Percentiles rank a stretch among this genome's conserved stretches.
phyloP scores from a whole-genome alignment of 1,284 basidiomycete genomes.

The Cutaneotrichosporon cutaneum region DNA sequence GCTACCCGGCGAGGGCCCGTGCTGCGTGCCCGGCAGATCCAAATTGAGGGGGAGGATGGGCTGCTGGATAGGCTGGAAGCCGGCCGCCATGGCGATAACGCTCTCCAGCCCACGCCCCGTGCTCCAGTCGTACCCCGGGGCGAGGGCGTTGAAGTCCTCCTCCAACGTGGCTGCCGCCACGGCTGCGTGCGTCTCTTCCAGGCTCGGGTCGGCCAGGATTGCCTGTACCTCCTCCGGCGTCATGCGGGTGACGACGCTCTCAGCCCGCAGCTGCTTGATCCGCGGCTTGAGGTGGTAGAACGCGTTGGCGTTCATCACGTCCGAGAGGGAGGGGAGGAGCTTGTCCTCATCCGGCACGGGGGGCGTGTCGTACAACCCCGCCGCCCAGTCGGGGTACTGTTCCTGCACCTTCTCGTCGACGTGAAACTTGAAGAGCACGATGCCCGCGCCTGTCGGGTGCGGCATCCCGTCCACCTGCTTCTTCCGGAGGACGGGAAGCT shows the following conservation, averaged over 20 bases:
- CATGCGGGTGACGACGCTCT: conserved; percentile 21
- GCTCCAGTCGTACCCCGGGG: conserved; percentile 23
- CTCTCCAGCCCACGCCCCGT: conserved; percentile 26
- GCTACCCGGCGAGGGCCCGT: conserved; percentile 27
- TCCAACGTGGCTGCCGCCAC: conserved; percentile 15
- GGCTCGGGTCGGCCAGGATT: conserved; percentile 22
- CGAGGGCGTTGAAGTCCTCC: conserved; percentile 21
- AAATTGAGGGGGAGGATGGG: conserved; percentile 17
- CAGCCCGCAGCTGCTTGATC: conserved; percentile 28
- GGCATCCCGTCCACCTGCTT: conserved; percentile 45
- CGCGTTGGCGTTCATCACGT: conserved; percentile 35
- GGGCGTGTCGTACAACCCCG: conserved; percentile 48
- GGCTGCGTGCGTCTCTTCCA: conserved; percentile 13
- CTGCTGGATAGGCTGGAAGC: conserved; percentile 10
- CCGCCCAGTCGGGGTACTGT: conserved; percentile 45
- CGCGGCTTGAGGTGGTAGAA: conserved; percentile 33
- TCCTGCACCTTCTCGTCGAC: conserved; percentile 42
- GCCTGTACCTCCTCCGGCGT: conserved; percentile 34
- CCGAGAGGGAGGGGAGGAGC: conserved; percentile 30
- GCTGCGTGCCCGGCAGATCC: conserved; percentile 8
- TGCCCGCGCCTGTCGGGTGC: conserved; percentile 31
- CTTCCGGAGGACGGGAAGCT: conserved; percentile 37
- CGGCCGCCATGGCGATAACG: conserved; percentile 24
- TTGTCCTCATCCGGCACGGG: conserved; percentile 43
- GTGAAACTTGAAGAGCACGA: conserved; percentile 49